These are phyloP conservation scores for Amanita subjunquillea DNA, from an alignment of 768 basidiomycete species.

Conservation along the genomic window DNA sequence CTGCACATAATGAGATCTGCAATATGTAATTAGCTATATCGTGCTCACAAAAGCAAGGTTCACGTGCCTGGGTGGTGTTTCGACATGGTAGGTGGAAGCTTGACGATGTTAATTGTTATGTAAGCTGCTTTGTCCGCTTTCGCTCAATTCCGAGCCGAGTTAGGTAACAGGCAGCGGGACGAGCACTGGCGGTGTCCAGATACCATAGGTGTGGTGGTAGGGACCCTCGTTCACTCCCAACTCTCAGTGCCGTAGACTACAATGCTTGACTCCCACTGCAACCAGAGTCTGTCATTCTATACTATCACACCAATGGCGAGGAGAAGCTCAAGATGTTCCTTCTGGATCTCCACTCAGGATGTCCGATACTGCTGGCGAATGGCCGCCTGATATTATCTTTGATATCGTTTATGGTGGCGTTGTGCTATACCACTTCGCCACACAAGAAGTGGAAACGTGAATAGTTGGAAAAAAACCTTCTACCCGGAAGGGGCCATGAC, in stretches of 20 bases:
- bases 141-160: too few relatives aligned
- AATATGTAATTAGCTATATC: neutral
- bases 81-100: constrained; percentile 41
- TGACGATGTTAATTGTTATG: too few relatives aligned
- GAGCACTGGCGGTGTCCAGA: too few relatives aligned
- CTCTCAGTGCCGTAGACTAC: too few relatives aligned
- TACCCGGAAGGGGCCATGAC: neutral
- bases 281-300: too few relatives aligned
- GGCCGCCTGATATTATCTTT: neutral
- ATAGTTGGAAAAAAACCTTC: neutral
- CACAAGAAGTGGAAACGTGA: neutral
- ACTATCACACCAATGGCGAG: too few relatives aligned
- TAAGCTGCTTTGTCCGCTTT: too few relatives aligned
- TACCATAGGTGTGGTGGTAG: too few relatives aligned
- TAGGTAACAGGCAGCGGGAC: too few relatives aligned
- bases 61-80: constrained; percentile 78
- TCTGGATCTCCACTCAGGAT: neutral
- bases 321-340: neutral
- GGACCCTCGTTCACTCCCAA: too few relatives aligned
- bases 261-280: too few relatives aligned
- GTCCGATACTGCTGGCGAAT: neutral
- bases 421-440: neutral
- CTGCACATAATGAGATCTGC: constrained; percentile 97
- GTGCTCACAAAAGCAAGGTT: neutral
- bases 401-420: neutral